Evolutionary conservation across 805 yeast species (phyloP), one percentile per base, ranked within the genome.

Genomic region (Sugiyamaella americana): DNA sequence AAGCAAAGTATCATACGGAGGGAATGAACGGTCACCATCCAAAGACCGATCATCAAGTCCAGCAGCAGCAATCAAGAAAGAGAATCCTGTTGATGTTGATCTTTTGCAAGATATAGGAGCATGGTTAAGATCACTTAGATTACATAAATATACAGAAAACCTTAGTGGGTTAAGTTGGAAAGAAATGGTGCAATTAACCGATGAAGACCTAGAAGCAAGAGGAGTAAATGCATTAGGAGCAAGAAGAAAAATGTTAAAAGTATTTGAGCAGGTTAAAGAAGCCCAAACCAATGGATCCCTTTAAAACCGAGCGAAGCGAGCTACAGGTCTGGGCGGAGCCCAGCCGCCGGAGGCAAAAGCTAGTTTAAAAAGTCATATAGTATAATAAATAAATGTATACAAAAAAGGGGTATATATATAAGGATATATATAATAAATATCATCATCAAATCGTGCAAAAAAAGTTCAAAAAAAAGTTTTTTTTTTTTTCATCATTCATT

Each of bases 161-260:
- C 72, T 93, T 53, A 78, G 82, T 57, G 80, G 79, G 51, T 71
- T 82, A 53, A 72, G 75, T 21, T 93, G 98, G 98, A 70, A 74
- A 52, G 85, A 83, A 39, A 73, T 93, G 69, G 75, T 93, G 49
- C 77, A 78, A 53, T 70, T 85, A 53, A 71, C 71, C 50, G 96
- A 91, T 61, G 74, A 67, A 3, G 76, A 79, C 48, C 72, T 93
- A 58, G 87, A 82, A 54, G 73, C 72, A 2, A 73, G 80, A 48
- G 99, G 99, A 4, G 96, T 93, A 36, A 77, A 80, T 54, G 97
- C 98, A 0, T 73, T 93, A 54, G 99, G 99, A 4, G 99, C 99
- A 0, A 74, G 99, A 53, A 78, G 97, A 48, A 93, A 93, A 68
- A 75, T 93, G 63, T 69, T 93, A 58, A 93, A 93, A 69, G 94